A percentile compares a stretch with the other conserved stretches of the same genome.
Conservation (phyloP, 345 rosid genomes). For the Iberis pinnata region DNA sequence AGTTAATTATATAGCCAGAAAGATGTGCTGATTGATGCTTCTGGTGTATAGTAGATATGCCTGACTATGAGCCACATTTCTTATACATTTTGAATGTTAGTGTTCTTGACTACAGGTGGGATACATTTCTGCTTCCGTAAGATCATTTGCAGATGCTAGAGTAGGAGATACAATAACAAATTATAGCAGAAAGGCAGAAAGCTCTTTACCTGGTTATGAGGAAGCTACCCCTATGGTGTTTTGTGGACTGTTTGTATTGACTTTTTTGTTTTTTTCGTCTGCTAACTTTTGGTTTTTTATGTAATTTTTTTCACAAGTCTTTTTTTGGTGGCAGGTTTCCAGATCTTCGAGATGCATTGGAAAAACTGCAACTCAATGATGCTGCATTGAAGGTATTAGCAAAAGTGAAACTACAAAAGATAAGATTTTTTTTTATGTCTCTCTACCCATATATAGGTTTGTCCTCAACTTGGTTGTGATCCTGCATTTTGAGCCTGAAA, state of each 20-base stretch:
- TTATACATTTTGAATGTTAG: slow-evolving; percentile 12
- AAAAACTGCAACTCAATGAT: slow-evolving; percentile 93
- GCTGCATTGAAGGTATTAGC: slow-evolving; percentile 81
- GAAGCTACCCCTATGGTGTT: slow-evolving; percentile 99
- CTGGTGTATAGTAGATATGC: slow-evolving; percentile 4
- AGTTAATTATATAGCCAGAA: no score
- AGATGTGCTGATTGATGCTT: slow-evolving; percentile 11
- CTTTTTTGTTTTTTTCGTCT: slow-evolving; percentile 15
- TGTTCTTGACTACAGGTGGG: slow-evolving; percentile 58
- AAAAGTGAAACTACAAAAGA: background rate
- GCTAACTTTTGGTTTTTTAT: slow-evolving; percentile 8
- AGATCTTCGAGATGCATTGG: slow-evolving; percentile 94
- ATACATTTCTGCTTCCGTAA: slow-evolving; percentile 87
- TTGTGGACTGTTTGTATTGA: slow-evolving; percentile 85
- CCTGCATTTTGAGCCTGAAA: slow-evolving; percentile 92
- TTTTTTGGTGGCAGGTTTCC: slow-evolving; percentile 55
- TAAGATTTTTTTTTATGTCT: no score
- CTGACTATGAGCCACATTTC: slow-evolving; percentile 1
- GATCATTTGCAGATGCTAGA: slow-evolving; percentile 95
- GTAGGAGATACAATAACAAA: slow-evolving; percentile 93
- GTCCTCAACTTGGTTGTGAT: slow-evolving; percentile 20
- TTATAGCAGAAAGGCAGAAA: slow-evolving; percentile 61
- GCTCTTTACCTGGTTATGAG: slow-evolving; percentile 80
- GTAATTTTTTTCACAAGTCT: slow-evolving; percentile 23
- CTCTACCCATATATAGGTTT: background rate